phyloP scores from a whole-genome alignment of 306 rosid species.

The Cicer cuneatum region DNA sequence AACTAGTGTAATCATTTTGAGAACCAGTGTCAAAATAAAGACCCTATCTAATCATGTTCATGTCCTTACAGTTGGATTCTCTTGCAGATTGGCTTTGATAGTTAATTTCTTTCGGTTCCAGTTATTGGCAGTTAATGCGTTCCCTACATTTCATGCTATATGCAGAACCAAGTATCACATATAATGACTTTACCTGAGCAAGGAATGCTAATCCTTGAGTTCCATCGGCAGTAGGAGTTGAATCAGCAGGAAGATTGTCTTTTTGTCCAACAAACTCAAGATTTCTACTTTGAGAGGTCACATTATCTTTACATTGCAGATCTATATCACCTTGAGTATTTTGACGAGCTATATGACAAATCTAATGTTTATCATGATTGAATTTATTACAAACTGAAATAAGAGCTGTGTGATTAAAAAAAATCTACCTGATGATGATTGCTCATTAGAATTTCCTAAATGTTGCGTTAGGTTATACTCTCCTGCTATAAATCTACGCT shows the following conservation, averaged over 20 bases:
- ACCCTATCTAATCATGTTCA: conserved; percentile 24
- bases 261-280: conserved; percentile 50
- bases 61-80: conserved; percentile 12
- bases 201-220: conserved; percentile 78
- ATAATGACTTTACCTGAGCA: conserved; percentile 67
- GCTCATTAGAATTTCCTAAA: conserved; percentile 50
- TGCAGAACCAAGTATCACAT: conserved; percentile 32
- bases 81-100: conserved; percentile 28
- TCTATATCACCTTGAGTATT: conserved; percentile 53
- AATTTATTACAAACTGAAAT: conserved; percentile 40
- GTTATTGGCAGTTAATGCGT: conserved; percentile 30
- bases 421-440: conserved; percentile 49
- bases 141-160: conserved; percentile 32
- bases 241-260: conserved; percentile 44
- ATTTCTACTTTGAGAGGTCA: conserved; percentile 44
- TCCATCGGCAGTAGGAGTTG: conserved; percentile 57
- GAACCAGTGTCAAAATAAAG: conserved; percentile 35
- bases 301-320: conserved; percentile 46
- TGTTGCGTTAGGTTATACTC: conserved; percentile 54
- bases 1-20: conserved; percentile 27
- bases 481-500: conserved; percentile 61
- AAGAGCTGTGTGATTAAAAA: conserved; percentile 40
- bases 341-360: conserved; percentile 50
- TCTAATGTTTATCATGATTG: conserved; percentile 49
- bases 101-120: conserved; percentile 13